Evolutionary conservation across 1,284 basidiomycete species (phyloP).

Genomic region (Trichosporon sp.): DNA sequence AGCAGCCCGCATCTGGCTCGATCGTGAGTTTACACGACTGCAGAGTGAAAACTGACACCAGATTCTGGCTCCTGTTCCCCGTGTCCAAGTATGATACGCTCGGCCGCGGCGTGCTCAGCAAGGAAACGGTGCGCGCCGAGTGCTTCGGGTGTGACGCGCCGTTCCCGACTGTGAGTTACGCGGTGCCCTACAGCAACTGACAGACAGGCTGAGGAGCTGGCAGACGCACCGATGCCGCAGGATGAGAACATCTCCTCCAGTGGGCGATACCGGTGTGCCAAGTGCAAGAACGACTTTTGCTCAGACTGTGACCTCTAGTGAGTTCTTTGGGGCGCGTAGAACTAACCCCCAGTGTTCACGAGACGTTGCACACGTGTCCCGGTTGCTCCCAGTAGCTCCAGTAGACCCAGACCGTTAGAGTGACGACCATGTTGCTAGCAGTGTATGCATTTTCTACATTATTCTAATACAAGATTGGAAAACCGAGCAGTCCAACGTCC

Average conservation of each 20-base stretch:
- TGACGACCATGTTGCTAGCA: neutral
- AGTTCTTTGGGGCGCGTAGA: neutral
- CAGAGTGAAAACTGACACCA: constrained; percentile 21
- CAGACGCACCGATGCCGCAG: constrained; percentile 52
- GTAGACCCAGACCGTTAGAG: neutral
- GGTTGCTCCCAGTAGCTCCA: constrained; percentile 49
- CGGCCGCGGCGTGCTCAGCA: constrained; percentile 39
- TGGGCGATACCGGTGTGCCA: constrained; percentile 68
- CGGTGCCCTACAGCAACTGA: constrained; percentile 29
- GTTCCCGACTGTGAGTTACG: constrained; percentile 58
- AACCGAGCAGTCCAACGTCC: no score
- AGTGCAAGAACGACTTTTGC: constrained; percentile 63
- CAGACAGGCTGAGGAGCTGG: constrained; percentile 21
- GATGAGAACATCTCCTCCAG: constrained; percentile 72
- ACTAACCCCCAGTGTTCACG: constrained; percentile 60
- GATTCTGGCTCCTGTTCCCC: constrained; percentile 56
- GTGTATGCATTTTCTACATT: constrained; percentile 8
- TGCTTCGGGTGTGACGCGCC: constrained; percentile 74
- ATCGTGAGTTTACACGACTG: constrained; percentile 65
- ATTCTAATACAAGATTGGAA: neutral
- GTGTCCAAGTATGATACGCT: constrained; percentile 45
- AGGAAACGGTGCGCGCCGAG: constrained; percentile 52
- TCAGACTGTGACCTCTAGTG: constrained; percentile 71
- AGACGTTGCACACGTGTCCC: constrained; percentile 72
- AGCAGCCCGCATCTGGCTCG: constrained; percentile 94